Conservation (phyloP, 2,329 filamentous ascomycete species). For the Paramyrothecium sp. region DNA sequence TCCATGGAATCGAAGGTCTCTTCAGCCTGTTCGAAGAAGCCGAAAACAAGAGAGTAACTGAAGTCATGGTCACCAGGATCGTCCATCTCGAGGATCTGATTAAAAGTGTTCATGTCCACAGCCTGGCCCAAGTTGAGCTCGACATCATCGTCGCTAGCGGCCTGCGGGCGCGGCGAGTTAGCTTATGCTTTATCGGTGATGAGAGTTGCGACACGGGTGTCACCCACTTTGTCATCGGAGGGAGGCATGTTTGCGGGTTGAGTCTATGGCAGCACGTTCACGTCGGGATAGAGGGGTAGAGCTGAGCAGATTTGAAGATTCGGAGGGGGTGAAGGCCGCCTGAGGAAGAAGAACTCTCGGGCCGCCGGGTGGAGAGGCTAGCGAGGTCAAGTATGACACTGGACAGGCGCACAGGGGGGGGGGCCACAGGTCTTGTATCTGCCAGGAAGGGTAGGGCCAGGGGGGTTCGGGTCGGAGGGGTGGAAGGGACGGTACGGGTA, state of each 20-base stretch:
- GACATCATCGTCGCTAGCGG: slow-evolving; percentile 46
- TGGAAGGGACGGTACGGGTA: not conserved
- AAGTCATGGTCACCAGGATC: slow-evolving; percentile 86
- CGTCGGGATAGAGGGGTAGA: not conserved
- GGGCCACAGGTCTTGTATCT: not conserved
- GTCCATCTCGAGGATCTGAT: slow-evolving; percentile 98
- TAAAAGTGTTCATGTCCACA: slow-evolving; percentile 80
- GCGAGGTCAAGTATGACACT: not conserved
- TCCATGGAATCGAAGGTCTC: slow-evolving; percentile 87
- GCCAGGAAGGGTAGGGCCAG: not conserved
- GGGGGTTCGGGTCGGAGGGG: not conserved
- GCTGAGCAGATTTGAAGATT: not conserved
- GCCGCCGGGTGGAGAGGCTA: not conserved
- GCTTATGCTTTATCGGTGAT: not conserved
- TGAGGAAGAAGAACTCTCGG: not conserved
- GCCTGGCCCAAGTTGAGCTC: slow-evolving; percentile 65
- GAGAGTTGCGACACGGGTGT: not conserved
- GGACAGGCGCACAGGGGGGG: not conserved
- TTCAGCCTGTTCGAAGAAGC: slow-evolving; percentile 90
- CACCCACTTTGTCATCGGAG: not conserved
- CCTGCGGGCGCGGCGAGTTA: slow-evolving; percentile 16
- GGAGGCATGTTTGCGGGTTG: not conserved
- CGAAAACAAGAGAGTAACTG: slow-evolving; percentile 82
- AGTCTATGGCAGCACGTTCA: not conserved
- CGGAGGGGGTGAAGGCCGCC: not conserved